Percentiles rank a stretch among this genome's conserved stretches.
These are phyloP conservation scores for Hygrocybe coccinea DNA, from an alignment of 768 basidiomycete genomes.

Conservation along the genomic window DNA sequence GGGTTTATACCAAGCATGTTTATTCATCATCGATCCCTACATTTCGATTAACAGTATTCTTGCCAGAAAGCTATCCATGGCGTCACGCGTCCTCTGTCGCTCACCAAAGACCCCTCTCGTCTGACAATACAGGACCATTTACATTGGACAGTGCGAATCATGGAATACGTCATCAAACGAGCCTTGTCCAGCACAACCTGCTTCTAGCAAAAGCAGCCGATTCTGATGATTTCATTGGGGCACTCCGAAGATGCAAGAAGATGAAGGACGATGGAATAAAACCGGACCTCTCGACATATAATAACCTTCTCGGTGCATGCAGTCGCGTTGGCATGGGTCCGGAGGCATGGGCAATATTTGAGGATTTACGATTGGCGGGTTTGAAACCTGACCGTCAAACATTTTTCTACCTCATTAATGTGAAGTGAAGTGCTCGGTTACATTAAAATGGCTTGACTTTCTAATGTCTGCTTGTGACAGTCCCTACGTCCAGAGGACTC, in stretches of 20 bases:
- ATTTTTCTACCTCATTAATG: constrained; percentile 59
- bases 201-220: constrained; percentile 29
- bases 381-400: constrained; percentile 46
- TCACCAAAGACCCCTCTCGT: not conserved
- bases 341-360: constrained; percentile 61
- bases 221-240: constrained; percentile 31
- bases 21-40: not conserved
- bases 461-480: constrained; percentile 28
- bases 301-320: constrained; percentile 49
- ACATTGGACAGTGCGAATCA: constrained; percentile 21
- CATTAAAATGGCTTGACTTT: constrained; percentile 4
- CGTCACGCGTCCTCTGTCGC: too few species aligned
- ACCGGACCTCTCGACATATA: constrained; percentile 57
- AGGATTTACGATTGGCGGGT: constrained; percentile 57
- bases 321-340: constrained; percentile 38
- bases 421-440: constrained; percentile 25
- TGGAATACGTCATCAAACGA: constrained; percentile 17
- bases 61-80: too few species aligned
- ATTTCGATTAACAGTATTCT: too few species aligned
- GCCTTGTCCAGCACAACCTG: constrained; percentile 28
- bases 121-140: constrained; percentile 27
- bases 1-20: not conserved
- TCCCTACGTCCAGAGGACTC: constrained; percentile 39
- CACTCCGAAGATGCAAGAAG: constrained; percentile 42
- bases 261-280: constrained; percentile 54